These are phyloP conservation scores for Colletotrichum tamarilloi DNA, from an alignment of 2,329 filamentous ascomycete genomes.

Conservation along the genomic window DNA sequence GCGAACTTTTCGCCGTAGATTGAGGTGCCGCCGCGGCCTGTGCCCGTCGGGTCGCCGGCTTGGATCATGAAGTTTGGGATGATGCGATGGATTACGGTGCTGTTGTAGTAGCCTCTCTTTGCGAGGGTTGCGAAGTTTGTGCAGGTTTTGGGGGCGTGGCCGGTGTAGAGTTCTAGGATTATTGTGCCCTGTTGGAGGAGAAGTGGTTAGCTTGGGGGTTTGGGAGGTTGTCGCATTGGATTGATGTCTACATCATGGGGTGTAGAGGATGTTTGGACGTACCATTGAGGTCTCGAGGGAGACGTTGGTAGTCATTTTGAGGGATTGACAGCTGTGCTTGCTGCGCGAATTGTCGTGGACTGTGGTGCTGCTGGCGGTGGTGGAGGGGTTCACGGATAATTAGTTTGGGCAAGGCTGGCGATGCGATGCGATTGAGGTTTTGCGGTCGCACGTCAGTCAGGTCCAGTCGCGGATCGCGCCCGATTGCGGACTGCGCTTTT, in stretches of 20 bases:
- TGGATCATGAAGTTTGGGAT: conserved; percentile 98
- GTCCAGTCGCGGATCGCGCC: neutral
- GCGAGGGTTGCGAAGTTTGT: conserved; percentile 87
- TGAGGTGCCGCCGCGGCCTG: conserved; percentile 85
- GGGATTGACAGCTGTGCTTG: neutral
- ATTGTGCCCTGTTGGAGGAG: conserved; percentile 75
- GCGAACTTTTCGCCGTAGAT: conserved; percentile 96
- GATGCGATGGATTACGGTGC: conserved; percentile 89
- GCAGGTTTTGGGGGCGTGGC: conserved; percentile 90
- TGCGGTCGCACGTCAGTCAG: neutral
- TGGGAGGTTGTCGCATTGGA: neutral
- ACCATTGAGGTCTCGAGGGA: conserved; percentile 86
- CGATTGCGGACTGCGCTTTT: neutral
- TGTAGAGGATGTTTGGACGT: neutral
- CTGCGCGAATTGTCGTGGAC: neutral
- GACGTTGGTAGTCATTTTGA: conserved; percentile 79
- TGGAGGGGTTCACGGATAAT: conserved; percentile 9
- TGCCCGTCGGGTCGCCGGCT: conserved; percentile 93
- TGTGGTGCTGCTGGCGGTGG: neutral
- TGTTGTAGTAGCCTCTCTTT: conserved; percentile 87
- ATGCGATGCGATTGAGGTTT: conserved; percentile 11
- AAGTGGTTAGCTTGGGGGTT: neutral
- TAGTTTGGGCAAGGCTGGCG: conserved; percentile 30
- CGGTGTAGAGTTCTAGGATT: conserved; percentile 87
- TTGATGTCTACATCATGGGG: too few species aligned